Evolutionary conservation across 768 basidiomycete genomes (phyloP), one percentile per base, ranked within the genome.

Genomic region (Ramaria sp.): DNA sequence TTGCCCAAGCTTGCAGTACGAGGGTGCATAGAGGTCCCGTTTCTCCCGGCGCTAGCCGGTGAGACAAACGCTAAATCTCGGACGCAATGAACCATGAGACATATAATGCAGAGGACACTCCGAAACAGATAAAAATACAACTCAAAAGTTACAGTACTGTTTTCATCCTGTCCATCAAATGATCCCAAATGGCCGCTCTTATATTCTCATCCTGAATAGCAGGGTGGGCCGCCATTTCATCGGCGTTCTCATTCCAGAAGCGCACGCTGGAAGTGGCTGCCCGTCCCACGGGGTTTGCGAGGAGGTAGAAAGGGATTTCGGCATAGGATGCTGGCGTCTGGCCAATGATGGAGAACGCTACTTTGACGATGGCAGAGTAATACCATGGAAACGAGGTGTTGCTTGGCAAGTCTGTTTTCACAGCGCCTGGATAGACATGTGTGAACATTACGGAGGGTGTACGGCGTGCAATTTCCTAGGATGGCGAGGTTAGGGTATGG

Each of bases 401-500:
- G 6, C 69, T 67, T n/a, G 69, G 64, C 3, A 73, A 22, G 6
- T 57, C 54, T 0, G 77, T 76, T 11, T 70, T 65, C 12, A 77
- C 76, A 2, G 62, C 37, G 3, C 78, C 78, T 0, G 78, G 77
- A 52, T 63, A 66, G 31, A 69, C 68, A 59, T 78, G 78, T 0
- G 71, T 68, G 64, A 79, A 79, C 6, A 70, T 66, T 34, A 79
- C 65, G 24, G 63, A 67, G 6, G 74, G 75, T 34, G 78, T 66
- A 1, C 67, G 67, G 7, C 67, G 61, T 1, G 76, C 70, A 58
- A 73, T 75, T 62, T 71, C 72, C 66, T 66, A 50, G 5, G 3
- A 27, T 27, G 27, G 27, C 27, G 27, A 27, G 27, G 27, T 27
- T 27, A 27, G 27, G 27, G 27, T 27, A 27, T 5, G 27, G 5